Percentiles rank a stretch among this genome's conserved stretches.
phyloP scores from a whole-genome alignment of 371 early-diverging fungal species.

The Coemansia linderi region DNA sequence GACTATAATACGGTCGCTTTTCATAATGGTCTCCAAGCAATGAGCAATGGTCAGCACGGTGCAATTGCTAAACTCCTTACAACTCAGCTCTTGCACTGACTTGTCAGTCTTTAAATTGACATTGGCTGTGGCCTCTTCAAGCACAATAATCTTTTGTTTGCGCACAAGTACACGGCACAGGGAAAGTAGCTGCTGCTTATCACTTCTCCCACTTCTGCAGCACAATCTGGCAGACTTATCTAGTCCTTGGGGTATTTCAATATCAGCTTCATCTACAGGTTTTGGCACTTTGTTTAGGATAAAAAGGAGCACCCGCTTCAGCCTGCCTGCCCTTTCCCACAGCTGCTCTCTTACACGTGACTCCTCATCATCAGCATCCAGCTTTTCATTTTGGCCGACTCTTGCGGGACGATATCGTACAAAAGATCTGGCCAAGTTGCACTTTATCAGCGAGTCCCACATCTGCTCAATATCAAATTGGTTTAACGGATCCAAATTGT shows the following conservation, averaged over 20 bases:
- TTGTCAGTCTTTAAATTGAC: slow-evolving; percentile 63
- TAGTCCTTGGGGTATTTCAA: neutral
- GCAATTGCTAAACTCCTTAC: slow-evolving; percentile 52
- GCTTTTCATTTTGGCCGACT: too few species aligned
- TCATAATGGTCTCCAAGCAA: slow-evolving; percentile 59
- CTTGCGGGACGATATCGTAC: too few species aligned
- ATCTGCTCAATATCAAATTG: slow-evolving; percentile 63
- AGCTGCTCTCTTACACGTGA: neutral
- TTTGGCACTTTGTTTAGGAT: neutral
- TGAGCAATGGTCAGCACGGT: slow-evolving; percentile 70
- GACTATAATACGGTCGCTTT: slow-evolving; percentile 62
- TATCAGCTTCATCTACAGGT: neutral
- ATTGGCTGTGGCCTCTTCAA: slow-evolving; percentile 67
- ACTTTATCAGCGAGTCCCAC: slow-evolving; percentile 61
- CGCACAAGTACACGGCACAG: slow-evolving; percentile 56
- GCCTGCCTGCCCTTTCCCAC: neutral
- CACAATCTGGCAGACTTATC: neutral
- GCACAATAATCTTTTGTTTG: slow-evolving; percentile 58
- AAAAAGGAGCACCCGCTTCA: neutral
- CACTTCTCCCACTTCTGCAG: slow-evolving; percentile 47
- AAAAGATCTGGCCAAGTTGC: neutral
- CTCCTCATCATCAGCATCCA: neutral
- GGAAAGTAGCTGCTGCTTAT: slow-evolving; percentile 60
- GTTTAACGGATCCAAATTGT: slow-evolving; percentile 69
- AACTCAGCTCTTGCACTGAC: slow-evolving; percentile 33